phyloP scores from a whole-genome alignment of 192 early-diverging fungal genomes.

The Gryganskiella cystojenkinii region DNA sequence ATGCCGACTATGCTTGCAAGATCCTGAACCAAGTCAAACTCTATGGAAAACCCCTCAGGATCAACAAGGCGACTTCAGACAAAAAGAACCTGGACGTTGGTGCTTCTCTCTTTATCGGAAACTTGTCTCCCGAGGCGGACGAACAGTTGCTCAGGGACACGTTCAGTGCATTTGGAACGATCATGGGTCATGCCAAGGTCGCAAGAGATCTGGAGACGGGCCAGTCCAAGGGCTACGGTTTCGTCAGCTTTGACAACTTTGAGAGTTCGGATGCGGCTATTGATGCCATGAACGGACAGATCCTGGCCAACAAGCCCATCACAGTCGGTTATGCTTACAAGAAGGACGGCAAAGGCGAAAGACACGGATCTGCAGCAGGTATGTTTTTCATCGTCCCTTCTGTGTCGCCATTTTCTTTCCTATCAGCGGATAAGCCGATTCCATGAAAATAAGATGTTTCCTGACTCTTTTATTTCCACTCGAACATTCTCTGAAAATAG shows the following conservation, averaged over 20 bases:
- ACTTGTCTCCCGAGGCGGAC: slow-evolving; percentile 92
- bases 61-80: slow-evolving; percentile 94
- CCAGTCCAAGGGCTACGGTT: slow-evolving; percentile 93
- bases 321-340: slow-evolving; percentile 94
- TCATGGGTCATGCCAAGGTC: slow-evolving; percentile 74
- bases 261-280: slow-evolving; percentile 97
- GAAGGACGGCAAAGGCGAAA: slow-evolving; percentile 98
- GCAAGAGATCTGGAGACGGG: slow-evolving; percentile 88
- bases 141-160: slow-evolving; percentile 95
- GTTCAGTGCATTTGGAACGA: slow-evolving; percentile 93
- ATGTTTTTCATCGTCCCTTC: slow-evolving; percentile 22
- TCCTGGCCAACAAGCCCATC: slow-evolving; percentile 93
- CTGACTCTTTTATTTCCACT: neutral
- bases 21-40: slow-evolving; percentile 98
- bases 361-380: slow-evolving; percentile 95
- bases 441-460: neutral
- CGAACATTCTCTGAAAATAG: slow-evolving; percentile 49
- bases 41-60: slow-evolving; percentile 93
- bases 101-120: slow-evolving; percentile 96
- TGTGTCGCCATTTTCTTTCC: no score
- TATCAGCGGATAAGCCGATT: no score
- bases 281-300: slow-evolving; percentile 98
- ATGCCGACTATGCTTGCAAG: slow-evolving; percentile 96
- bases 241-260: slow-evolving; percentile 93
- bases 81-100: slow-evolving; percentile 91